phyloP scores from a whole-genome alignment of 2,329 filamentous ascomycete species.

The Cercospora sojina region DNA sequence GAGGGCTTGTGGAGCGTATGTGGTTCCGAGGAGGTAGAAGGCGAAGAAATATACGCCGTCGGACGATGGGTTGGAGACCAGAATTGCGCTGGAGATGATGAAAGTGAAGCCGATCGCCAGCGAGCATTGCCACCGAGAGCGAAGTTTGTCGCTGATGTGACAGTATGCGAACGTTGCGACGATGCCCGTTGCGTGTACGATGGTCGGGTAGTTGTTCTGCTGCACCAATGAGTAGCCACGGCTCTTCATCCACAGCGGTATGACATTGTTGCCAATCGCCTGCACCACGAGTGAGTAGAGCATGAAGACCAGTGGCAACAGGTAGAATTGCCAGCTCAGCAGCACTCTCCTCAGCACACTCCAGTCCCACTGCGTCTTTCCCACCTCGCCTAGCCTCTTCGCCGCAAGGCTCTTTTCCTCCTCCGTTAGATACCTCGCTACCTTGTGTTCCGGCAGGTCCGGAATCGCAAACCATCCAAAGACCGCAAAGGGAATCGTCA shows the following conservation, averaged over 20 bases:
- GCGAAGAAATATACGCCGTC: slow-evolving; percentile 46
- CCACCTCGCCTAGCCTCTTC: slow-evolving; percentile 39
- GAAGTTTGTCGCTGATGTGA: slow-evolving; percentile 44
- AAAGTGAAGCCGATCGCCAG: slow-evolving; percentile 47
- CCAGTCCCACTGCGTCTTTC: slow-evolving; percentile 26
- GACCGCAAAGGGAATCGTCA: slow-evolving; percentile 45
- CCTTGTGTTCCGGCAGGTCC: slow-evolving; percentile 44
- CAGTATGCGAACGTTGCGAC: slow-evolving; percentile 46
- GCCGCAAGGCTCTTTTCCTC: slow-evolving; percentile 43
- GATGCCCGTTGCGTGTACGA: slow-evolving; percentile 45
- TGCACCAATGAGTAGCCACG: slow-evolving; percentile 46
- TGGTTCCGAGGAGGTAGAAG: slow-evolving; percentile 48
- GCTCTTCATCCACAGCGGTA: slow-evolving; percentile 49
- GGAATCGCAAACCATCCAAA: slow-evolving; percentile 50
- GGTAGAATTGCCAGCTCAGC: slow-evolving; percentile 50
- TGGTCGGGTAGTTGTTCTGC: slow-evolving; percentile 50
- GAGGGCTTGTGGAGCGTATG: slow-evolving; percentile 48
- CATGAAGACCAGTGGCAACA: slow-evolving; percentile 50
- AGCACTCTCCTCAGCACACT: slow-evolving; percentile 40
- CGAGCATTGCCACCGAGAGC: slow-evolving; percentile 48
- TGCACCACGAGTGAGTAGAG: slow-evolving; percentile 49
- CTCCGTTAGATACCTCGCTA: slow-evolving; percentile 43
- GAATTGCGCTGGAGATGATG: slow-evolving; percentile 43
- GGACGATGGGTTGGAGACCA: slow-evolving; percentile 38
- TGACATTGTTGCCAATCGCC: slow-evolving; percentile 47